phyloP scores from a whole-genome alignment of 2,329 filamentous ascomycete species.

The Moelleriella libera region DNA sequence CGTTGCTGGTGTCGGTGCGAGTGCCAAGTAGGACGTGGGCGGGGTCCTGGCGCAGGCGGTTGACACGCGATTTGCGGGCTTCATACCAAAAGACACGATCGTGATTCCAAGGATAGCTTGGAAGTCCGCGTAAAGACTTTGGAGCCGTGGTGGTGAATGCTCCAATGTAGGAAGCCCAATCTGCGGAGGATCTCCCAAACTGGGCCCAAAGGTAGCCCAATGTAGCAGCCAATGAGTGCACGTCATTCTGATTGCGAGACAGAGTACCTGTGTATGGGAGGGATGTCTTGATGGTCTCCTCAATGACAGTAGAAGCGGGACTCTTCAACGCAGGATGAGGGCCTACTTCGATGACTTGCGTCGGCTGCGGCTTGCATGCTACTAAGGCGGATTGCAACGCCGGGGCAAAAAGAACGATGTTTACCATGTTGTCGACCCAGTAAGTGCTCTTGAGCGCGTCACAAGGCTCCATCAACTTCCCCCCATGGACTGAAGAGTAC shows the following conservation, averaged over 20 bases:
- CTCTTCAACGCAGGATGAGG: slow-evolving; percentile 26
- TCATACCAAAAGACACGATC: neutral
- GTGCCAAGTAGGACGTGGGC: neutral
- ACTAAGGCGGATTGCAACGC: slow-evolving; percentile 1
- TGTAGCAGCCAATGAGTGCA: neutral
- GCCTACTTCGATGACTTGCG: slow-evolving; percentile 16
- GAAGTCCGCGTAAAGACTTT: neutral
- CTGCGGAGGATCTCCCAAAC: neutral
- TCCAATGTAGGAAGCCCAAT: neutral
- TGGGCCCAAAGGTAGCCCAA: neutral
- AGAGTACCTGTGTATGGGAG: neutral
- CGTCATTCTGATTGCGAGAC: neutral
- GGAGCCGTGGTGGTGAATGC: neutral
- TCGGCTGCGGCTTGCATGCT: neutral
- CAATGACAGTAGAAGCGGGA: slow-evolving; percentile 17
- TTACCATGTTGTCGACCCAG: slow-evolving; percentile 6
- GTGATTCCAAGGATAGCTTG: neutral
- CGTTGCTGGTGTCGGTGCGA: neutral
- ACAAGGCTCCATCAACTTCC: neutral
- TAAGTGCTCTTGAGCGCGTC: slow-evolving; percentile 1
- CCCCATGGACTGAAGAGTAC: neutral
- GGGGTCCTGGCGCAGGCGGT: neutral
- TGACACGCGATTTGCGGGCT: neutral
- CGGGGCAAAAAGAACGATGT: slow-evolving; percentile 11
- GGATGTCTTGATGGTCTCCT: neutral